phyloP scores from a whole-genome alignment of 352 stramenopile genomes.

The Phytophthora capsici region DNA sequence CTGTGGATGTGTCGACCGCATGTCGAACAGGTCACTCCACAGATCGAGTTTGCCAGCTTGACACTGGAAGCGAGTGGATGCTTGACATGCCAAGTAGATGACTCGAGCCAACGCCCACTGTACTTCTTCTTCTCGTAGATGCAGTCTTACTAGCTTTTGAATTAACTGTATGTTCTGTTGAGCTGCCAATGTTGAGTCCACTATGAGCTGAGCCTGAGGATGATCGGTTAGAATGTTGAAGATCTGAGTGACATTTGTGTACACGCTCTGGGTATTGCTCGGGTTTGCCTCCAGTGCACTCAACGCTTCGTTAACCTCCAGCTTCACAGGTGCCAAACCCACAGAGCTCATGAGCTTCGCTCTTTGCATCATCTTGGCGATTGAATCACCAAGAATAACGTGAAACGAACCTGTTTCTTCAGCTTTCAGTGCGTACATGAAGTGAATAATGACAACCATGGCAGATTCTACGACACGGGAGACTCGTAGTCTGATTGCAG shows the following conservation, averaged over 20 bases:
- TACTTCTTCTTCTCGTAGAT: constrained; percentile 51
- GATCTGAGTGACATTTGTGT: constrained; percentile 32
- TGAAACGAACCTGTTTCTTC: constrained; percentile 14
- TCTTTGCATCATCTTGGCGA: constrained; percentile 31
- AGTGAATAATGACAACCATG: constrained; percentile 4
- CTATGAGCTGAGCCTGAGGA: constrained; percentile 2
- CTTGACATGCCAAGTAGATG: constrained; percentile 17
- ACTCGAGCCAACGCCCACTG: constrained; percentile 44
- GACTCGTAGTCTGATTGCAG: constrained; percentile 1
- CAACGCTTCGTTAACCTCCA: constrained; percentile 26
- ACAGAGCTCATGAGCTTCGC: constrained; percentile 13
- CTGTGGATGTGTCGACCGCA: constrained; percentile 34
- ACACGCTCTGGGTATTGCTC: constrained; percentile 37
- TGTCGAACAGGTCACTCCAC: constrained; percentile 39
- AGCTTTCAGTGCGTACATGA: not conserved
- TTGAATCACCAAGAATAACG: constrained; percentile 18
- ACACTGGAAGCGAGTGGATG: constrained; percentile 48
- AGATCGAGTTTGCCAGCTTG: constrained; percentile 39
- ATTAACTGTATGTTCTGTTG: constrained; percentile 27
- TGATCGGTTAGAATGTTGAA: constrained; percentile 25
- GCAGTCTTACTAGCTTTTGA: constrained; percentile 16
- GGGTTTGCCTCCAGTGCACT: constrained; percentile 21
- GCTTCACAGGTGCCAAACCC: not conserved
- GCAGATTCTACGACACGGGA: not conserved
- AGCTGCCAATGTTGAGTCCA: constrained; percentile 29